Evolutionary conservation across 202 grass and related monocot genomes (phyloP), one percentile per base, ranked within the genome.

Genomic region (Schoenoplectus tabernaemontani): DNA sequence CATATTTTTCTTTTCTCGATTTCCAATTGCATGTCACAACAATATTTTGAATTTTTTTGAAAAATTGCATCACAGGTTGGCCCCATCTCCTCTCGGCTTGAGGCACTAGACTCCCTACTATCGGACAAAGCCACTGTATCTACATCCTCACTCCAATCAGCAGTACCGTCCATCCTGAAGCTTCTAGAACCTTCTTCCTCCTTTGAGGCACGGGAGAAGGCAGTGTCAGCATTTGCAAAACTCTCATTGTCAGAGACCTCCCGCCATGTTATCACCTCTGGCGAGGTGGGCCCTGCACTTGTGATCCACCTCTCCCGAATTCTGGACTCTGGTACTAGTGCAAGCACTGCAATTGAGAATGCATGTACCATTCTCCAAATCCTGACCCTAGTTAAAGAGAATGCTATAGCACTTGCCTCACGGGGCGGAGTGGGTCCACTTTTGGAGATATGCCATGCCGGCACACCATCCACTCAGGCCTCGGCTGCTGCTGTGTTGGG

Each of bases 361-460:
- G 91, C 89, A 0, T 94, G 89, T 83, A 44, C 50, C 1, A 89
- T 85, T 6, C 84, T 94, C 2, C 77, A 87, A 24, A 85, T 87
- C 9, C 86, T 97, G 20, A 97, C 94, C 16, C 17, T 86, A 0
- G 20, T 66, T 4, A 82, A 87, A 1, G 91, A 98, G 69, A 90
- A 82, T 0, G 67, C 89, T 1, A 82, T 93, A 0, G 78, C 83
- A 3, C 71, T 94, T 17, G 84, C 82, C 0, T 81, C 91, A 22
- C 89, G 91, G 4, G 95, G 91, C 0, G 95, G 91, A 8, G 91
- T 94, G 61, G 88, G 81, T 2, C 87, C 95, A 7, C 95, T 98
- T 24, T 88, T 98, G 34, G 83, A 58, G 2, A 87, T 89, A 1
- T 92, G 89, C 78, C 80, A 83, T 1, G 78, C 68, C 7, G 91